Evolutionary conservation across 352 stramenopile genomes (phyloP), one percentile per base, ranked within the genome.

Genomic region (Phytopythium helicoides): DNA sequence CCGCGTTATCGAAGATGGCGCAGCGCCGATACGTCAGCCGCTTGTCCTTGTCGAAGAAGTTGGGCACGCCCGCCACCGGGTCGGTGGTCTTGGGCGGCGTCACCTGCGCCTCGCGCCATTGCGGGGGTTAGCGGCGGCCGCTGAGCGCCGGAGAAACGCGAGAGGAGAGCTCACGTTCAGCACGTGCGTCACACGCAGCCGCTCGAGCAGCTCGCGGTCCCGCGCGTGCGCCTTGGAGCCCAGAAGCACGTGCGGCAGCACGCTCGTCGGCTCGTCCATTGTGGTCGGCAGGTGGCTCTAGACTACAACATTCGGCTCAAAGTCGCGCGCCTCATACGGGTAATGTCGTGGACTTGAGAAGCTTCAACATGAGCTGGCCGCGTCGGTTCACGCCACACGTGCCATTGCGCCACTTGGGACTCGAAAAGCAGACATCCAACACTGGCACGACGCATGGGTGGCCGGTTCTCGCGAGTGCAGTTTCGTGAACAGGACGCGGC

Each of bases 31-130:
- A 94, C 15, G 66, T 89, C 49, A 94, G 78, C 3, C 39, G 19
- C 40, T 78, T 81, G 39, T 94, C 81, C 45, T 92, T 96, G 55
- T 97, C 89, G 56, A 96, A 97, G 56, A 95, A 97, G 58, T 96
- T 96, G 45, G 87, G 86, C 46, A 94, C 86, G 44, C 89, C 89
- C 18, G 87, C 81, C 21, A 81, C 73, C 8, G 88, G 87, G 54
- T 97, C 86, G 51, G 75, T 76, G 23, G 68, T 89, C 62, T 85
- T 86, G 1, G 76, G 62, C 19, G 84, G 84, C 28, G 84, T 94
- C 65, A 92, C 81, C 83, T 93, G 56, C 44, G 60, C 23, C 22
- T 48, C 45, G 9, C 6, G n/a, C 26, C 48, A 39, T 33, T 40
- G 28, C 9, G 28, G 28, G 28, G 5, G 28, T 33, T 33, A 33